phyloP scores from a whole-genome alignment of 768 basidiomycete genomes.

The Tephrocybe sp. region DNA sequence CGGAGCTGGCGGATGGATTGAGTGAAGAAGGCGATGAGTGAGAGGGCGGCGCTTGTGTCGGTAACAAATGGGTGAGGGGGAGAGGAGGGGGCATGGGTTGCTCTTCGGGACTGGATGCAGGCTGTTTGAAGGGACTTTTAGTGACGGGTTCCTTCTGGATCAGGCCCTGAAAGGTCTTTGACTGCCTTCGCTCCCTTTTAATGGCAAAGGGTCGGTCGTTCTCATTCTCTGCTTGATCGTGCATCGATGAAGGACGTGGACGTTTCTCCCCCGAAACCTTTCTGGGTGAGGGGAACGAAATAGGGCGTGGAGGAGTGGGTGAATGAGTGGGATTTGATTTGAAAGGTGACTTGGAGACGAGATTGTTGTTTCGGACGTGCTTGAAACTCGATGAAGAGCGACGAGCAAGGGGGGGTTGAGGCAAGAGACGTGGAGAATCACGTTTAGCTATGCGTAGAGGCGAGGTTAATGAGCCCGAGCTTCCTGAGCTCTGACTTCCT shows the following conservation, averaged over 20 bases:
- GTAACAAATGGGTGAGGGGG: slow-evolving; percentile 21
- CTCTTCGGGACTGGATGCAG: slow-evolving; percentile 25
- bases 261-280: slow-evolving; percentile 79
- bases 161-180: slow-evolving; percentile 71
- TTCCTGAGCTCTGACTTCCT: slow-evolving; percentile 29
- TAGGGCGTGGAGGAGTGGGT: slow-evolving; percentile 33
- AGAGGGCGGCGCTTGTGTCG: slow-evolving; percentile 7
- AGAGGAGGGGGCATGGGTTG: slow-evolving; percentile 17
- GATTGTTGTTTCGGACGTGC: slow-evolving; percentile 73
- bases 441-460: slow-evolving; percentile 79
- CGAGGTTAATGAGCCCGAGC: slow-evolving; percentile 45
- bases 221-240: slow-evolving; percentile 64
- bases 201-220: slow-evolving; percentile 70
- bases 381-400: slow-evolving; percentile 78
- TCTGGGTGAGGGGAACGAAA: slow-evolving; percentile 37
- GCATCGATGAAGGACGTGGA: slow-evolving; percentile 69
- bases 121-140: slow-evolving; percentile 74
- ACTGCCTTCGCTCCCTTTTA: slow-evolving; percentile 75
- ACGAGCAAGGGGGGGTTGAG: slow-evolving; percentile 58
- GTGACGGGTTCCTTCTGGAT: slow-evolving; percentile 76
- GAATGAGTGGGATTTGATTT: slow-evolving; percentile 60
- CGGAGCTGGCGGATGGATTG: slow-evolving; percentile 28
- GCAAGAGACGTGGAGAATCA: slow-evolving; percentile 44
- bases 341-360: slow-evolving; percentile 87
- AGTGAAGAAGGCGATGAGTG: slow-evolving; percentile 13